These are phyloP conservation scores for Stachybotrys chartarum DNA, from an alignment of 2,329 filamentous ascomycete species.

Conservation along the genomic window DNA sequence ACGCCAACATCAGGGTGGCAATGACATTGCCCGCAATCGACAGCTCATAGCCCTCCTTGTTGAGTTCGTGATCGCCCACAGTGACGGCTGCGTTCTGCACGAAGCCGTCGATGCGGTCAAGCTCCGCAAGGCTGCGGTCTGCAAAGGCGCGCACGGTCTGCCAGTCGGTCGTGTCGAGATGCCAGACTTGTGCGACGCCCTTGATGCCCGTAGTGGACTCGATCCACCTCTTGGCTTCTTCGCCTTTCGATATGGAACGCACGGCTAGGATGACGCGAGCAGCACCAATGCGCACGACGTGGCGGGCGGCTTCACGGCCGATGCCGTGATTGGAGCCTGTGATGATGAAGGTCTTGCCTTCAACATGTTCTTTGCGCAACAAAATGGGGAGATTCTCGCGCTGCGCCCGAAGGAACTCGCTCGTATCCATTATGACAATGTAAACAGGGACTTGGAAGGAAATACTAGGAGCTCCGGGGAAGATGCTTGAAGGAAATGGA, in stretches of 20 bases:
- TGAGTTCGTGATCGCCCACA: slow-evolving; percentile 5
- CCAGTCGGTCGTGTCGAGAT: slow-evolving; percentile 32
- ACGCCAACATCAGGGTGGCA: slow-evolving; percentile 33
- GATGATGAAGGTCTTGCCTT: slow-evolving; percentile 18
- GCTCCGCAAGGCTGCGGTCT: slow-evolving; percentile 8
- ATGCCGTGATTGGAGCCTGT: slow-evolving; percentile 33
- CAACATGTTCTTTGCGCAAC: neutral
- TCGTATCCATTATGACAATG: neutral
- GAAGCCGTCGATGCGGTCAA: slow-evolving; percentile 34
- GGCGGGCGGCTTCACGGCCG: slow-evolving; percentile 31
- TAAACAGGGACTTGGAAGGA: no score
- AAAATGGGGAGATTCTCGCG: neutral
- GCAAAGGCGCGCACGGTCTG: slow-evolving; percentile 27
- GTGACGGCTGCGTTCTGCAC: slow-evolving; percentile 30
- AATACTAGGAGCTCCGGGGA: no score
- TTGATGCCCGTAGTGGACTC: slow-evolving; percentile 14
- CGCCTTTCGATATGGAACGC: slow-evolving; percentile 28
- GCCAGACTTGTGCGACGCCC: slow-evolving; percentile 31
- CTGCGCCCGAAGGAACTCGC: neutral
- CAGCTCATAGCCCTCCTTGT: slow-evolving; percentile 31
- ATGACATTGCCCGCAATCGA: slow-evolving; percentile 42
- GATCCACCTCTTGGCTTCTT: slow-evolving; percentile 28
- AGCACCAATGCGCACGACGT: slow-evolving; percentile 29
- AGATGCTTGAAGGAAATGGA: no score
- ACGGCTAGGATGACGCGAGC: slow-evolving; percentile 32